Conservation (phyloP, 768 basidiomycete species). For the Hirschioporus abietinus region DNA sequence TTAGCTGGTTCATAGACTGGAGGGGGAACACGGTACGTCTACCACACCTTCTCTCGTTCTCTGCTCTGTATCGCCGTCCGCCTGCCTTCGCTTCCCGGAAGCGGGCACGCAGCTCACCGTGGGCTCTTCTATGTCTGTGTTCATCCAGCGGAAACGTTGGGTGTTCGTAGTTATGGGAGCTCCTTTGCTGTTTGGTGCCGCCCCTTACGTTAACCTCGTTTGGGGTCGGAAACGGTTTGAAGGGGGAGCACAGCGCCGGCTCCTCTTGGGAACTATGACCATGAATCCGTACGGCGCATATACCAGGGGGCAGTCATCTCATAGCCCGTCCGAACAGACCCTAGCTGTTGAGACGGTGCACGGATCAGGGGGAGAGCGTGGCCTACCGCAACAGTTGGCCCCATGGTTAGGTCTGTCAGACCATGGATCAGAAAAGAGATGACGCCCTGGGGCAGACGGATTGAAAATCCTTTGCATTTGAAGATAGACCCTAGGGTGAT, state of each 20-base stretch:
- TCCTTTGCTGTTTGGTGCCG: background rate
- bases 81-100: background rate
- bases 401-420: background rate
- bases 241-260: background rate
- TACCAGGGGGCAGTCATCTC: background rate
- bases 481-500: background rate
- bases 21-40: background rate
- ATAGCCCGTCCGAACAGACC: background rate
- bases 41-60: background rate
- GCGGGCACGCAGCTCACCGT: background rate
- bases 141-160: background rate
- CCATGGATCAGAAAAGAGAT: background rate
- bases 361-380: background rate
- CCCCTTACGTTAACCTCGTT: background rate
- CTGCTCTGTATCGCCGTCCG: background rate
- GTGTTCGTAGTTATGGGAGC: background rate
- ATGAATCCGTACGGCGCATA: background rate
- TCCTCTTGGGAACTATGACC: background rate
- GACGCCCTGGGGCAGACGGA: background rate
- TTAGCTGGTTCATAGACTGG: background rate
- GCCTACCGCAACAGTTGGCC: background rate
- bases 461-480: background rate
- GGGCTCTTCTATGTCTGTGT: background rate
- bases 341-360: conserved; percentile 1
- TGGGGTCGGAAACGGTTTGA: background rate